Conservation (phyloP, 2,329 filamentous ascomycete genomes). For the Dactylellina sp. region DNA sequence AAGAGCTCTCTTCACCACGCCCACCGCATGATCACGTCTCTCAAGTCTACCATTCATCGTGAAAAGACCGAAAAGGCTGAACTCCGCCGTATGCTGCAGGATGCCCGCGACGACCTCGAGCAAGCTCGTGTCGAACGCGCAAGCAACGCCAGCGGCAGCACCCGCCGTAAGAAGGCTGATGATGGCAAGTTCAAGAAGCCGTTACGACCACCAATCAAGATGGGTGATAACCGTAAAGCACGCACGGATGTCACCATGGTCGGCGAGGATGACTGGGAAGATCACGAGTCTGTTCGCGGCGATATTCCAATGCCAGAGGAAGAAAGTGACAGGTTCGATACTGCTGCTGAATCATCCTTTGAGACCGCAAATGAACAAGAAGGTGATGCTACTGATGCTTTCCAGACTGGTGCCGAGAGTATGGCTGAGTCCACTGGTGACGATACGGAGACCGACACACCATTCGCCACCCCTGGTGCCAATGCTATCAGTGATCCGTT, state of each 20-base stretch:
- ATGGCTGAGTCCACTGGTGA: slow-evolving; percentile 75
- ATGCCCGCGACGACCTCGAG: slow-evolving; percentile 90
- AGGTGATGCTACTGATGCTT: slow-evolving; percentile 88
- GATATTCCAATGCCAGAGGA: slow-evolving; percentile 63
- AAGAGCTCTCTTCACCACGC: slow-evolving; percentile 94
- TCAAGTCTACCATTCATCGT: slow-evolving; percentile 93
- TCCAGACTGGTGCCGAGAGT: slow-evolving; percentile 89
- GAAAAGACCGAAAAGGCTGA: slow-evolving; percentile 99
- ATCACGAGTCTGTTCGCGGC: slow-evolving; percentile 62
- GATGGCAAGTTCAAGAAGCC: slow-evolving; percentile 82
- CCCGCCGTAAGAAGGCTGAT: slow-evolving; percentile 73
- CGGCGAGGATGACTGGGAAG: slow-evolving; percentile 76
- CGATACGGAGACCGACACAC: slow-evolving; percentile 83
- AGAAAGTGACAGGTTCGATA: slow-evolving; percentile 79
- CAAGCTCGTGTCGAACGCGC: slow-evolving; percentile 65
- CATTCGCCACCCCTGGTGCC: slow-evolving; percentile 61
- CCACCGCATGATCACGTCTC: slow-evolving; percentile 94
- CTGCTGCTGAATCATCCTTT: slow-evolving; percentile 78
- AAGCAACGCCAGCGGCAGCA: slow-evolving; percentile 69
- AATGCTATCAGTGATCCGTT: slow-evolving; percentile 65
- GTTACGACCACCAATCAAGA: slow-evolving; percentile 72
- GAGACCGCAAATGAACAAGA: slow-evolving; percentile 69
- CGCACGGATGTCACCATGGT: slow-evolving; percentile 83
- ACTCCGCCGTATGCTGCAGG: slow-evolving; percentile 92
- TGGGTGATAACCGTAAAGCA: slow-evolving; percentile 79